A percentile compares a stretch with the other conserved stretches of the same genome.
These are phyloP conservation scores for Poa pratensis DNA, from an alignment of 176 grass and related monocot genomes.

Conservation along the genomic window DNA sequence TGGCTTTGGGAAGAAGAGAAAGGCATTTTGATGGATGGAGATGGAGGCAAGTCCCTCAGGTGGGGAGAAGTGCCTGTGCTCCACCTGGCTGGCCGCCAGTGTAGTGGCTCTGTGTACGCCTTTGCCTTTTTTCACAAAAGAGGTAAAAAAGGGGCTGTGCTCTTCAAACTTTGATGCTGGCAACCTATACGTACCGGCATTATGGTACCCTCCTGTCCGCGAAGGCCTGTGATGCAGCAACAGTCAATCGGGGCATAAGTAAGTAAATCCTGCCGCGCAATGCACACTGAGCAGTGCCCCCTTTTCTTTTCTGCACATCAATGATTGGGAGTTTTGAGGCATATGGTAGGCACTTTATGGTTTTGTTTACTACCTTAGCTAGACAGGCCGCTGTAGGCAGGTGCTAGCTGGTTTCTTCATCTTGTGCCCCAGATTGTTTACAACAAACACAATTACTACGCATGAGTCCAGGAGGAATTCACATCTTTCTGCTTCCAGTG, in stretches of 20 bases:
- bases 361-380: constrained; percentile 22
- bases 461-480: constrained; percentile 13
- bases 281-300: constrained; percentile 32
- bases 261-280: constrained; percentile 34
- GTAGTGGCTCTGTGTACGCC: constrained; percentile 38
- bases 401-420: constrained; percentile 18
- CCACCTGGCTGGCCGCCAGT: constrained; percentile 64
- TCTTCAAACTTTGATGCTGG: constrained; percentile 66
- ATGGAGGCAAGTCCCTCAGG: constrained; percentile 38
- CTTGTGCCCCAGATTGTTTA: constrained; percentile 43
- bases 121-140: constrained; percentile 58
- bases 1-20: constrained; percentile 62
- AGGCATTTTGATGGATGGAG: constrained; percentile 47
- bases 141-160: constrained; percentile 64
- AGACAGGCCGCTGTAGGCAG: constrained; percentile 6
- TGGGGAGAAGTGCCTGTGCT: constrained; percentile 56
- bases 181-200: constrained; percentile 42
- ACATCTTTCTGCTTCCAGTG: background rate
- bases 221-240: constrained; percentile 41
- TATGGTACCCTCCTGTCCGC: constrained; percentile 38
- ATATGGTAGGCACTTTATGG: constrained; percentile 45
- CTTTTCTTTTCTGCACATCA: constrained; percentile 46
- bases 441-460: background rate
- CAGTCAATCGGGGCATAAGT: constrained; percentile 38
- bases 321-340: constrained; percentile 71